Conservation (phyloP, 2,329 filamentous ascomycete species). For the Sporothrix euskadiensis region DNA sequence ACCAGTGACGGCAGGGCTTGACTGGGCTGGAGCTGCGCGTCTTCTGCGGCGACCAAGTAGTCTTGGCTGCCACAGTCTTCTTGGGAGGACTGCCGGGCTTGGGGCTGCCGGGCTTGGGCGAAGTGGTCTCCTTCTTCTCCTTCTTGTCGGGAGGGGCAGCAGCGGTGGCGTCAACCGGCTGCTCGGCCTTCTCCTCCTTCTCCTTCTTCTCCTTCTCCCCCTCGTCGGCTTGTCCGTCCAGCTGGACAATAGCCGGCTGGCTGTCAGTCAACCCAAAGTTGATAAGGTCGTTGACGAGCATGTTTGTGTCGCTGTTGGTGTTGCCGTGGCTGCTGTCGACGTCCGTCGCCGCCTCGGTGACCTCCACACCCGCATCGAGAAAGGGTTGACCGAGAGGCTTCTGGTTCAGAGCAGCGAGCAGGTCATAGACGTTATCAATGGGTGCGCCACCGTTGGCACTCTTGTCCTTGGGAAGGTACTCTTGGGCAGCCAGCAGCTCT, state of each 20-base stretch:
- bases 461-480: neutral
- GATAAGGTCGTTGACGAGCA: constrained; percentile 6
- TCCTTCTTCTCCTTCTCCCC: neutral
- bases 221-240: neutral
- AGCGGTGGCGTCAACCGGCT: neutral
- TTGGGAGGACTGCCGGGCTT: neutral
- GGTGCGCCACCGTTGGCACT: neutral
- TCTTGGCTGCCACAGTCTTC: neutral
- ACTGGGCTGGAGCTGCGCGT: constrained; percentile 28
- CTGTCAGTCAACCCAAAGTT: neutral
- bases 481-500: neutral
- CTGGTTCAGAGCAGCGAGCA: neutral
- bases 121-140: neutral
- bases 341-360: neutral
- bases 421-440: neutral
- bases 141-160: neutral
- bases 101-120: neutral
- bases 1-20: constrained; percentile 50
- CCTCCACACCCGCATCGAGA: neutral
- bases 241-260: neutral
- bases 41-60: neutral
- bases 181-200: neutral
- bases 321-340: neutral
- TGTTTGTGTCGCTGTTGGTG: neutral
- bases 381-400: neutral